Base-by-base conservation (phyloP, 2,329 filamentous ascomycete genomes). In the Coleophoma eucalyptorum region DNA sequence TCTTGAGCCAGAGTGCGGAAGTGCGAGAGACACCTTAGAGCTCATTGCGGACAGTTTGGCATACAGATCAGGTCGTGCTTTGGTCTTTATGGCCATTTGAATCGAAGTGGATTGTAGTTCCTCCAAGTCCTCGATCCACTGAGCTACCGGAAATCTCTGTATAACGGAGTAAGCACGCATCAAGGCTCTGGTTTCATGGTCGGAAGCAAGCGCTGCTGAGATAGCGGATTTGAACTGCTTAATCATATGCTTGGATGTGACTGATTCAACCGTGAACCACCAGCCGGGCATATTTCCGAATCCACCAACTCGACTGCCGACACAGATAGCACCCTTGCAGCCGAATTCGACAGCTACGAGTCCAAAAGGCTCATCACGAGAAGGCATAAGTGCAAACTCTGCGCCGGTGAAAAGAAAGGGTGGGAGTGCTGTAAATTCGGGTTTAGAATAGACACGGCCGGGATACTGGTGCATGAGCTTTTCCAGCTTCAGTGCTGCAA, bases 271-370 rank as follows among this genome's bases (percentile, higher is more conserved):
- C 0, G 82, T 85, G 63, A 80, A 86, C 83, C 83, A 86, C 77
- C 82, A 86, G 16, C 83, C 83, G 18, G 83, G 83, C 82, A 86
- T 86, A 60, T 84, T 79, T 12, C 83, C 81, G 18, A 86, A 72
- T 49, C 83, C 83, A 57, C 83, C 83, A 33, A 87, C 83, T 46
- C 81, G 74, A 40, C 81, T 79, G 43, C 83, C 83, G 50, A 87
- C 80, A 58, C 83, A 83, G 40, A 87, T 72, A 10, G 83, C 83
- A 58, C 83, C 83, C 63, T 86, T 86, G 16, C 83, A 75, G 50
- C 83, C 83, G 57, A 86, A 87, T 59, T 87, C 83, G 41, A 86
- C 83, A 31, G 83, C 83, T 7, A 87, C 83, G 32, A 86, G 69
- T 43, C 83, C 83, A 58, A 86, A 87, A 0, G 83, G 83, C 66